Evolutionary conservation across 1,284 basidiomycete species (phyloP).

Genomic region (Afroboletus lepidellus): DNA sequence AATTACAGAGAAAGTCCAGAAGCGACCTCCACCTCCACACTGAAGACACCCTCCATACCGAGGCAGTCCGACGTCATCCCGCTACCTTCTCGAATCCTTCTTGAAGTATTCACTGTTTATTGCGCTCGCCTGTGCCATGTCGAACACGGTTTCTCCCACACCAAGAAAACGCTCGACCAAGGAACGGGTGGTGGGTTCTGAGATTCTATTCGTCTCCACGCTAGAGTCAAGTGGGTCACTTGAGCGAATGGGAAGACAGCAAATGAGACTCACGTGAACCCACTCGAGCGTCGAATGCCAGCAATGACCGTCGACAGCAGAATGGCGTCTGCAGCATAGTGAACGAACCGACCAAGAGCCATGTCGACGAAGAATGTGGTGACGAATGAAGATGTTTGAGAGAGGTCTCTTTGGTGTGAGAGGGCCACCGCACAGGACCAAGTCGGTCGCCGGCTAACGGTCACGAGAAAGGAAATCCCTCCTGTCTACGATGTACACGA

Average conservation of each 20-base stretch:
- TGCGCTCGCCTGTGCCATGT: slow-evolving; percentile 73
- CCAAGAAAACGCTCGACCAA: slow-evolving; percentile 82
- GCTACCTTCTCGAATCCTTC: slow-evolving; percentile 39
- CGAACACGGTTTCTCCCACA: slow-evolving; percentile 88
- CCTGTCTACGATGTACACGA: slow-evolving; percentile 23
- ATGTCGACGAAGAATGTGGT: slow-evolving; percentile 38
- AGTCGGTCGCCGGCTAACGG: slow-evolving; percentile 3
- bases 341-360: slow-evolving; percentile 79
- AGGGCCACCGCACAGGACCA: not conserved
- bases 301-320: slow-evolving; percentile 88
- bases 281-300: slow-evolving; percentile 88
- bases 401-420: not conserved
- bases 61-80: not conserved
- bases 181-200: slow-evolving; percentile 73
- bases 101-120: slow-evolving; percentile 84
- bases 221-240: slow-evolving; percentile 41
- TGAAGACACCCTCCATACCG: slow-evolving; percentile 1
- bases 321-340: slow-evolving; percentile 84
- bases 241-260: not conserved
- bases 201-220: slow-evolving; percentile 64
- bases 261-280: slow-evolving; percentile 71
- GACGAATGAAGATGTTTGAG: slow-evolving; percentile 1
- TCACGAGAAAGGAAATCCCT: slow-evolving; percentile 21
- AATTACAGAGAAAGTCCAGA: slow-evolving; percentile 31
- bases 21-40: slow-evolving; percentile 15